These are phyloP conservation scores for Tetrapisispora iriomotensis DNA, from an alignment of 805 yeast genomes.

Conservation along the genomic window DNA sequence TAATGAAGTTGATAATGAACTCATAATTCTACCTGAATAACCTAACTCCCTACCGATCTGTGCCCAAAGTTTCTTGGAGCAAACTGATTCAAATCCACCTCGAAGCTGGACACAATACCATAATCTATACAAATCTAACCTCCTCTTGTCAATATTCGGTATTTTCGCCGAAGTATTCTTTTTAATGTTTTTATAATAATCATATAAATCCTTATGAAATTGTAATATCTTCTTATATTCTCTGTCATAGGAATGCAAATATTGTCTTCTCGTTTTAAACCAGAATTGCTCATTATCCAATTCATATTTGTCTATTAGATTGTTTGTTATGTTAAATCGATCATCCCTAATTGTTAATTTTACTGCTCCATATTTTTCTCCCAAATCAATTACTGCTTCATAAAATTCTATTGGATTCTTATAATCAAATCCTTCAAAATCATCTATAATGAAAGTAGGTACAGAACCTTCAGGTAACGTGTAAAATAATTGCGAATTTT, in stretches of 20 bases:
- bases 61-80: conserved; percentile 65
- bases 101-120: conserved; percentile 47
- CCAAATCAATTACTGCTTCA: conserved; percentile 16
- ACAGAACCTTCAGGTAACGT: conserved; percentile 12
- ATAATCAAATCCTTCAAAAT: conserved; percentile 6
- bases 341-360: conserved; percentile 9
- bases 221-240: conserved; percentile 36
- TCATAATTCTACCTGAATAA: conserved; percentile 59
- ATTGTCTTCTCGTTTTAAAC: conserved; percentile 23
- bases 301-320: conserved; percentile 3
- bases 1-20: conserved; percentile 58
- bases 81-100: conserved; percentile 62
- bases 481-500: conserved; percentile 14
- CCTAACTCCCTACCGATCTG: conserved; percentile 77
- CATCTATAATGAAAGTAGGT: conserved; percentile 13
- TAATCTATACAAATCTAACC: conserved; percentile 53
- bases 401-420: conserved; percentile 15
- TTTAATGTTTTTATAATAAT: conserved; percentile 32
- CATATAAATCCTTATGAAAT: conserved; percentile 39
- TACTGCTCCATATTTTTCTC: conserved; percentile 19
- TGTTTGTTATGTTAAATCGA: conserved; percentile 1
- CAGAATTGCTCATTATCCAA: conserved; percentile 17
- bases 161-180: conserved; percentile 31
- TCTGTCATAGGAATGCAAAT: conserved; percentile 20
- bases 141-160: conserved; percentile 59